Evolutionary conservation across 129 eudicot genomes (phyloP).

Genomic region (Arctium minus): DNA sequence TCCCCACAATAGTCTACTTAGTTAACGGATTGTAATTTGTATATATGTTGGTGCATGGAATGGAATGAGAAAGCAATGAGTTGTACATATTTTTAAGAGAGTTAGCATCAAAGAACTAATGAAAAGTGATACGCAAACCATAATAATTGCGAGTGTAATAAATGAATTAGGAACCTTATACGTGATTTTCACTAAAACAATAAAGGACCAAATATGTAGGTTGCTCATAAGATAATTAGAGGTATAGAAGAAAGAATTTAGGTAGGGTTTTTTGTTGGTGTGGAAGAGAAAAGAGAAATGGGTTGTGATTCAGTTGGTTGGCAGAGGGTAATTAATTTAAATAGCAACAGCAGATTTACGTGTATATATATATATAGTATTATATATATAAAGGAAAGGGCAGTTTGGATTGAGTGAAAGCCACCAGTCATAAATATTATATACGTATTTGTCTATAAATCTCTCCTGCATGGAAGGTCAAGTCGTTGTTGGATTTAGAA

Average conservation of each 20-base stretch:
- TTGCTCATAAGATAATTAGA: not conserved
- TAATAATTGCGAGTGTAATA: not conserved
- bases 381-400: not conserved
- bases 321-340: not conserved
- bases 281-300: not conserved
- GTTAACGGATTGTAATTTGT: not conserved
- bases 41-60: too few relatives aligned
- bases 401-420: constrained; percentile 34
- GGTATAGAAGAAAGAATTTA: not conserved
- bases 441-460: constrained; percentile 8
- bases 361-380: too few relatives aligned
- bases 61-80: too few relatives aligned
- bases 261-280: not conserved
- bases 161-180: not conserved
- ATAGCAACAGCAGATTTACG: not conserved
- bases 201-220: not conserved
- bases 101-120: not conserved
- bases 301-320: not conserved
- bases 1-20: not conserved
- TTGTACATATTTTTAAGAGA: not conserved
- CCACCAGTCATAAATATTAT: constrained; percentile 19
- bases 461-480: constrained; percentile 34
- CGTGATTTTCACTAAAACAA: not conserved
- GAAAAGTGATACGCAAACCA: not conserved
- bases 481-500: constrained; percentile 34